A percentile compares a stretch with the other conserved stretches of the same genome.
Evolutionary conservation across 768 basidiomycete genomes (phyloP).

Genomic region (Russula dissimulans): DNA sequence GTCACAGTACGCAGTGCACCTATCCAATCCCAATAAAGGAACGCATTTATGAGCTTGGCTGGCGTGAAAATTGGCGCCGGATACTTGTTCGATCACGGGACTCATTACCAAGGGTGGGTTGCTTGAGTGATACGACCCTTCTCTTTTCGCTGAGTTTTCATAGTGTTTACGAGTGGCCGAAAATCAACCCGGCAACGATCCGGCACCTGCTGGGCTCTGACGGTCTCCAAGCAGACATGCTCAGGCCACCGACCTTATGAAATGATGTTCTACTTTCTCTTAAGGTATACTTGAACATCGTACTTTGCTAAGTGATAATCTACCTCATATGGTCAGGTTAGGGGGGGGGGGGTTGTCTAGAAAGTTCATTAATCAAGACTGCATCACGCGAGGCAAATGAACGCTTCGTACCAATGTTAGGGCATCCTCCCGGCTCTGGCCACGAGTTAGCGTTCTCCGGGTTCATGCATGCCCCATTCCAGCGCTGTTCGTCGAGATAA

Average conservation of each 20-base stretch:
- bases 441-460: conserved; percentile 42
- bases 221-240: neutral
- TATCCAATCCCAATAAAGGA: conserved; percentile 9
- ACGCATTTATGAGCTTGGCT: conserved; percentile 19
- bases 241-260: neutral
- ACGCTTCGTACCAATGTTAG: conserved; percentile 38
- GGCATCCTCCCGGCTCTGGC: conserved; percentile 46
- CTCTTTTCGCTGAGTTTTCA: neutral
- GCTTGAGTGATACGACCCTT: too few species aligned
- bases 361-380: neutral
- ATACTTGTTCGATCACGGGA: conserved; percentile 1
- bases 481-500: conserved; percentile 38
- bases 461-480: conserved; percentile 41
- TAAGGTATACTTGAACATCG: neutral
- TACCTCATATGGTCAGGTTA: neutral
- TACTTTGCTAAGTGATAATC: neutral
- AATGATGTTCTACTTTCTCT: neutral
- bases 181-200: conserved; percentile 18
- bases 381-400: neutral
- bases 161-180: conserved; percentile 17
- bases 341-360: too few species aligned
- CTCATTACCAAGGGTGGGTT: conserved; percentile 1
- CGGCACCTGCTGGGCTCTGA: conserved; percentile 8
- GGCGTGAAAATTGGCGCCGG: conserved; percentile 19
- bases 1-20: neutral